A percentile compares a stretch with the other conserved stretches of the same genome.
Conservation (phyloP, 2,329 filamentous ascomycete species). For the Rhinocladiella mackenziei region DNA sequence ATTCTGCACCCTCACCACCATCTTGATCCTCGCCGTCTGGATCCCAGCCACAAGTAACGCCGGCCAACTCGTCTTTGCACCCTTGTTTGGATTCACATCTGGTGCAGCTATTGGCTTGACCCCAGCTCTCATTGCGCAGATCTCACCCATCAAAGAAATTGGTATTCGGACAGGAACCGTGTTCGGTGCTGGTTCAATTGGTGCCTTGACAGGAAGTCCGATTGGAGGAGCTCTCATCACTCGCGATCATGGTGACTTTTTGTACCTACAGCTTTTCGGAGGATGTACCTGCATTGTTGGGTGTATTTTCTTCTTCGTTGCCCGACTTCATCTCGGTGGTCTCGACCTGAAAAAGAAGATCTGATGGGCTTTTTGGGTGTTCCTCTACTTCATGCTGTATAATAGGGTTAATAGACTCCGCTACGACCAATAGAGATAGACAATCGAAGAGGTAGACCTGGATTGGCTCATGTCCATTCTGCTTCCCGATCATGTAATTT, state of each 20-base stretch:
- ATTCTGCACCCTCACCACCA: slow-evolving; percentile 45
- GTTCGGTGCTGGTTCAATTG: slow-evolving; percentile 60
- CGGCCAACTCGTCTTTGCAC: slow-evolving; percentile 60
- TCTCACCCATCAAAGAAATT: slow-evolving; percentile 65
- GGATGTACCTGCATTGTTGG: slow-evolving; percentile 52
- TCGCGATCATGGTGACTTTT: slow-evolving; percentile 51
- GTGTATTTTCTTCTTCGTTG: slow-evolving; percentile 37
- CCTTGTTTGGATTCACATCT: slow-evolving; percentile 66
- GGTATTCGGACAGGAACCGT: slow-evolving; percentile 64
- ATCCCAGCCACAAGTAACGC: slow-evolving; percentile 51
- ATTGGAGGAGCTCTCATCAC: slow-evolving; percentile 58
- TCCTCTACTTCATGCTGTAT: slow-evolving; percentile 1
- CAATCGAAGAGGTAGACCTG: no score
- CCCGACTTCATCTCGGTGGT: slow-evolving; percentile 37
- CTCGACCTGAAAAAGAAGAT: slow-evolving; percentile 30
- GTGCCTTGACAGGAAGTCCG: slow-evolving; percentile 63
- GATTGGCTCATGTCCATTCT: background rate
- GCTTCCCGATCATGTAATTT: no score
- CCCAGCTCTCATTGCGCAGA: slow-evolving; percentile 59
- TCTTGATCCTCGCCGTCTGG: slow-evolving; percentile 54
- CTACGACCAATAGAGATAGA: background rate
- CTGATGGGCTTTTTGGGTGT: slow-evolving; percentile 15
- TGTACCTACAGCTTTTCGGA: slow-evolving; percentile 62
- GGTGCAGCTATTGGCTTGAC: slow-evolving; percentile 63
- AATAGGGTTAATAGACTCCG: background rate